Percentiles rank a stretch among this genome's conserved stretches.
These are phyloP conservation scores for Penicillium sp. DNA, from an alignment of 2,329 filamentous ascomycete genomes.

Conservation along the genomic window DNA sequence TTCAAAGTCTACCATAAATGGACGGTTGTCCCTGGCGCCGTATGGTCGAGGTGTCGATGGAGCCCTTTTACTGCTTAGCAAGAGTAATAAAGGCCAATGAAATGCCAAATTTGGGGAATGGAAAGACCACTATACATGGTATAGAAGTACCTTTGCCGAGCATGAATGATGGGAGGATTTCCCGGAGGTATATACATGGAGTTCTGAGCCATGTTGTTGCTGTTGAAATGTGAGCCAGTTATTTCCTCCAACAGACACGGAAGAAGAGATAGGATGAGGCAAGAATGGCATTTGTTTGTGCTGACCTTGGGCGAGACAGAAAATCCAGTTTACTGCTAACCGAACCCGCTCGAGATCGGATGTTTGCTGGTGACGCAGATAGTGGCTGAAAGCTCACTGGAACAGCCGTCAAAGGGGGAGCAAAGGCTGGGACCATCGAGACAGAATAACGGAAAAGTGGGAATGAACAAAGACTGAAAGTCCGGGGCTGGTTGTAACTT, in stretches of 20 bases:
- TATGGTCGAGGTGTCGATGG: constrained; percentile 30
- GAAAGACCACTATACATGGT: constrained; percentile 9
- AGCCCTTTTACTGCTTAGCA: constrained; percentile 33
- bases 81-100: constrained; percentile 12
- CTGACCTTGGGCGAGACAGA: constrained; percentile 39
- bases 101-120: constrained; percentile 3
- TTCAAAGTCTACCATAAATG: constrained; percentile 32
- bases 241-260: constrained; percentile 3
- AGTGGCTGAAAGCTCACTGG: constrained; percentile 33
- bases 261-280: background rate
- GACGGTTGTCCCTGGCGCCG: constrained; percentile 29
- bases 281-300: constrained; percentile 19
- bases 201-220: constrained; percentile 31
- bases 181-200: constrained; percentile 31
- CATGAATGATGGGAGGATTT: constrained; percentile 32
- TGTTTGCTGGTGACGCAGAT: constrained; percentile 28
- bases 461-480: background rate
- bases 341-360: constrained; percentile 32
- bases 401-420: constrained; percentile 30
- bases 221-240: constrained; percentile 24
- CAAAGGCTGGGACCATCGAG: constrained; percentile 35
- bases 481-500: background rate
- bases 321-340: constrained; percentile 32
- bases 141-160: constrained; percentile 38
- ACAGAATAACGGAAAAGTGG: constrained; percentile 6